These are phyloP conservation scores for Luffa acutangula DNA, from an alignment of 306 rosid genomes.

Conservation along the genomic window DNA sequence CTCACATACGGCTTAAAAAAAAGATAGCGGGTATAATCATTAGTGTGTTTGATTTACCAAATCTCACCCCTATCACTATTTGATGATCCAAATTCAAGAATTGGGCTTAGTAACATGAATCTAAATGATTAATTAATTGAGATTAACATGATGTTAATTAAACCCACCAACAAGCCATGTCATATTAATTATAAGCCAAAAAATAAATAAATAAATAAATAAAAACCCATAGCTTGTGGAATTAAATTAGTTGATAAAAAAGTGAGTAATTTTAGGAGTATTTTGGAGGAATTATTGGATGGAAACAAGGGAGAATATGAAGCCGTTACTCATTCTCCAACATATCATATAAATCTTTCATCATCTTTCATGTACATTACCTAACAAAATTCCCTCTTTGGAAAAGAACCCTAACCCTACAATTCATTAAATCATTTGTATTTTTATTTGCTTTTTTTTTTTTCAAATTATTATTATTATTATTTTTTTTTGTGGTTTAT, in stretches of 20 bases:
- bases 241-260: conserved; percentile 11
- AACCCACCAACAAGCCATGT: neutral
- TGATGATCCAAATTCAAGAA: neutral
- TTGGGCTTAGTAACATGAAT: neutral
- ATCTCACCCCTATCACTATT: neutral
- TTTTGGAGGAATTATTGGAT: conserved; percentile 39
- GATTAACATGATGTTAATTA: neutral
- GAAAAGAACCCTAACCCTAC: conserved; percentile 52
- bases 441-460: conserved; percentile 19
- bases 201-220: too few species aligned
- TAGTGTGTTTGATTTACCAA: neutral
- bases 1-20: too few species aligned
- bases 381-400: conserved; percentile 54
- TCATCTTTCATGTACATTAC: conserved; percentile 19
- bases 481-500: conserved; percentile 10
- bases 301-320: conserved; percentile 44
- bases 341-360: conserved; percentile 21
- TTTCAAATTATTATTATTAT: neutral
- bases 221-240: conserved; percentile 30
- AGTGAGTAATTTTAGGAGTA: neutral
- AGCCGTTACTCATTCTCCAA: conserved; percentile 99
- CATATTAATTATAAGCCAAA: neutral
- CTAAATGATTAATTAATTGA: neutral
- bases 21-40: neutral
- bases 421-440: conserved; percentile 41